Percentiles rank a stretch among this genome's conserved stretches.
phyloP scores from a whole-genome alignment of 2,329 filamentous ascomycete species.

The Diplodia scrobiculata region DNA sequence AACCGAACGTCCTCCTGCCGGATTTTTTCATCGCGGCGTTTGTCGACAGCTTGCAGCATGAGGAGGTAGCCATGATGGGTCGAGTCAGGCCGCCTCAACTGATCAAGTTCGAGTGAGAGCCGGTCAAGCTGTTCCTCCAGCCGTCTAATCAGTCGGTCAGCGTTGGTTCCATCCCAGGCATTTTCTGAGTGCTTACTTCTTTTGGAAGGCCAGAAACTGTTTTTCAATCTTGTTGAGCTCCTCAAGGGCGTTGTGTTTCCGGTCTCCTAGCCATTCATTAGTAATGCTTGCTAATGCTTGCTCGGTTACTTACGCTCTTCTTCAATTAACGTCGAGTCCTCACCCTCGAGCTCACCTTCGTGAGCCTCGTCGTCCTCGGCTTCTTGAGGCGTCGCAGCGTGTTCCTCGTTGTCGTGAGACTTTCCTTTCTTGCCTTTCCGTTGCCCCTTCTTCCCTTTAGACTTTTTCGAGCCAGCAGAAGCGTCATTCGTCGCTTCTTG shows the following conservation, averaged over 20 bases:
- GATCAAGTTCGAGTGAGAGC: constrained; percentile 68
- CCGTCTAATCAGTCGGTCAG: constrained; percentile 57
- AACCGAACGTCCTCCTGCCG: constrained; percentile 73
- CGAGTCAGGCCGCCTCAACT: constrained; percentile 60
- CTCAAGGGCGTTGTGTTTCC: constrained; percentile 75
- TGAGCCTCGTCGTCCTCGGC: constrained; percentile 35
- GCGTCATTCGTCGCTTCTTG: constrained; percentile 8
- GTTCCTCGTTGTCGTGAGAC: constrained; percentile 16
- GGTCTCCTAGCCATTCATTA: constrained; percentile 56
- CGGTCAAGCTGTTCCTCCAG: constrained; percentile 86
- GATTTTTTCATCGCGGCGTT: constrained; percentile 77
- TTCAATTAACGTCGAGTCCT: constrained; percentile 42
- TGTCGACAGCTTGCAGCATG: constrained; percentile 84
- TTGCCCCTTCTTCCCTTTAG: constrained; percentile 27
- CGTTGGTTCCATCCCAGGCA: too few relatives aligned
- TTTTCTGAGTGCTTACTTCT: constrained; percentile 59
- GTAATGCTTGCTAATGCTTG: constrained; percentile 25
- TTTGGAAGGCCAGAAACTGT: constrained; percentile 83
- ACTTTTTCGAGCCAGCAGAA: neutral
- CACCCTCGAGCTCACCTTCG: constrained; percentile 50
- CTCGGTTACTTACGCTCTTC: constrained; percentile 41
- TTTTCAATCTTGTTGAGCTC: constrained; percentile 79
- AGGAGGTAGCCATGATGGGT: constrained; percentile 89
- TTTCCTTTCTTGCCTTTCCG: constrained; percentile 28
- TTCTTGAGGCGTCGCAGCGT: constrained; percentile 35